Evolutionary conservation across 495 filamentous ascomycete genomes (phyloP).

Genomic region (Clavariopsis aquatica): DNA sequence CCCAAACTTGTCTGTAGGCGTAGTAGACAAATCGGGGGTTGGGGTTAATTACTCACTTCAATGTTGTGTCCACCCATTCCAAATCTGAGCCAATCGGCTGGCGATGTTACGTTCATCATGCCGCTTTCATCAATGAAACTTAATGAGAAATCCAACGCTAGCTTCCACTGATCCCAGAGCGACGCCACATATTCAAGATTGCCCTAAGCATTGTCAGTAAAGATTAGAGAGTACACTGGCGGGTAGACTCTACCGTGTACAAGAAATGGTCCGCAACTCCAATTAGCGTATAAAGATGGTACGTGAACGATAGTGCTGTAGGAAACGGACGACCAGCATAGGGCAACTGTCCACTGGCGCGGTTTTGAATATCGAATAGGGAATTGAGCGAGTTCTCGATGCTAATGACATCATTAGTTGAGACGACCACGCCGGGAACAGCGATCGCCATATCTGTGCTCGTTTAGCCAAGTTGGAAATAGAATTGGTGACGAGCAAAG

Average conservation of each 20-base stretch:
- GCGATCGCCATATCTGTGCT: constrained; percentile 50
- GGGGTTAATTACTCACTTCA: too few relatives aligned
- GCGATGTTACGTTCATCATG: constrained; percentile 39
- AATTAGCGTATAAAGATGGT: constrained; percentile 45
- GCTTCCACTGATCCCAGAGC: constrained; percentile 37
- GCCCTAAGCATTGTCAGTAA: constrained; percentile 1
- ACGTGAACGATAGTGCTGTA: constrained; percentile 38
- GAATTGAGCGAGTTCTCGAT: constrained; percentile 52
- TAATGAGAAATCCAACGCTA: constrained; percentile 38
- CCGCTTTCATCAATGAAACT: constrained; percentile 44
- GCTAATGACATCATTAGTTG: constrained; percentile 49
- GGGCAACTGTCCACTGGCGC: constrained; percentile 37
- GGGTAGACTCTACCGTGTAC: constrained; percentile 33
- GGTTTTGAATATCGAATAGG: constrained; percentile 50
- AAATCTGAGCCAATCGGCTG: constrained; percentile 47
- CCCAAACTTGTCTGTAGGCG: too few relatives aligned
- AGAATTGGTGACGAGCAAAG: neutral
- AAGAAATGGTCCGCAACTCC: constrained; percentile 43
- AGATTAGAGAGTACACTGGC: neutral
- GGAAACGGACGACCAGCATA: constrained; percentile 39
- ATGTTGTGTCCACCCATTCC: constrained; percentile 56
- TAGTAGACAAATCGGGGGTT: too few relatives aligned
- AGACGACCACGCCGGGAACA: constrained; percentile 51
- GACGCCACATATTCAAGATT: constrained; percentile 32
- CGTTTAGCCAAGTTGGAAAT: neutral